Evolutionary conservation across 306 rosid genomes (phyloP).

Genomic region (Vigna unguiculata): DNA sequence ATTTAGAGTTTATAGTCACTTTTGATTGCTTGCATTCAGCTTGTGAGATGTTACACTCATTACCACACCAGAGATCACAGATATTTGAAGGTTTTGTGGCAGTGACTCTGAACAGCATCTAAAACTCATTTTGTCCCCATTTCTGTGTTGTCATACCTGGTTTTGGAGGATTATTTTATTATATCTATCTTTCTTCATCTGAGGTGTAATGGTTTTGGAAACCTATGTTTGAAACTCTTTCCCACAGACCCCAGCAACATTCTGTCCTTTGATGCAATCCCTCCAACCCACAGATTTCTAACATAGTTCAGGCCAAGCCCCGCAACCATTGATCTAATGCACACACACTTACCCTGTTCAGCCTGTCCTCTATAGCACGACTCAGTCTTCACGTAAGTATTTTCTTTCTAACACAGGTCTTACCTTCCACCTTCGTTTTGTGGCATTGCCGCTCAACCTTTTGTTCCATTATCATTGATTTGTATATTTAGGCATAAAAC

Average conservation of each 20-base stretch:
- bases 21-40: neutral
- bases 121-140: neutral
- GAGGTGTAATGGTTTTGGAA: neutral
- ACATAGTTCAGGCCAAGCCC: neutral
- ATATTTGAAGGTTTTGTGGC: neutral
- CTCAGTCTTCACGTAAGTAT: neutral
- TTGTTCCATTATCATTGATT: neutral
- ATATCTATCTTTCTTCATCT: neutral
- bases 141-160: neutral
- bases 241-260: neutral
- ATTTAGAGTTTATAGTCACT: conserved; percentile 11
- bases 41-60: neutral
- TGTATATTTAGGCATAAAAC: neutral
- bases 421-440: neutral
- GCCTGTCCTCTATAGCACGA: neutral
- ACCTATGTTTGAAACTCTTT: neutral
- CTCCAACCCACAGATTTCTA: neutral
- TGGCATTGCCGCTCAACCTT: neutral
- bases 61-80: neutral
- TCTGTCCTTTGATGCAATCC: neutral
- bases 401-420: neutral
- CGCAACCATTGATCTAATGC: neutral
- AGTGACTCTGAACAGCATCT: neutral
- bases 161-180: neutral
- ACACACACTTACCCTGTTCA: neutral